Evolutionary conservation across 331 rosid species (phyloP).

Genomic region (Rosa hybrid): DNA sequence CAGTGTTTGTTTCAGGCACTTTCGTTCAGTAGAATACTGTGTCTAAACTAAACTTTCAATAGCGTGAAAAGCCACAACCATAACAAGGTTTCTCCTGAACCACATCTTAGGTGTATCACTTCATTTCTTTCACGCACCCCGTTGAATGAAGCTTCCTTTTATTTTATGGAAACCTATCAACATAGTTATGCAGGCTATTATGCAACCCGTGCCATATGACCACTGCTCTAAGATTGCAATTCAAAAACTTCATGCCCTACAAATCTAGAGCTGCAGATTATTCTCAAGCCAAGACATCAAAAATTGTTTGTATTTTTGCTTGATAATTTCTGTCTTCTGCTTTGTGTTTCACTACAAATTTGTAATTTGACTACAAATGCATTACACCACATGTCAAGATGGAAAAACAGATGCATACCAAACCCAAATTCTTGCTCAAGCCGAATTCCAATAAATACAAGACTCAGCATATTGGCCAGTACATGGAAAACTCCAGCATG

Average conservation of each 20-base stretch:
- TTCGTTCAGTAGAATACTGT: not conserved
- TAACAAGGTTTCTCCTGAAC: not conserved
- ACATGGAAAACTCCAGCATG: conserved; percentile 92
- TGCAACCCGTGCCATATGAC: not conserved
- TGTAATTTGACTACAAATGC: conserved; percentile 1
- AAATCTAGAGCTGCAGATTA: conserved; percentile 3
- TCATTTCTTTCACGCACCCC: not conserved
- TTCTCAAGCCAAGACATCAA: not conserved
- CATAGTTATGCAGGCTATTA: not conserved
- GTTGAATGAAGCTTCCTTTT: not conserved
- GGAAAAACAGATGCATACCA: conserved; percentile 60
- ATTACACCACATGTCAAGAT: conserved; percentile 22
- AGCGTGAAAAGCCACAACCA: not conserved
- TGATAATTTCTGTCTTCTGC: not conserved
- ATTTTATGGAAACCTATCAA: not conserved
- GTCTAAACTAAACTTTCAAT: not conserved
- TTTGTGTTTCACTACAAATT: not conserved
- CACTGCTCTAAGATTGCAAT: not conserved
- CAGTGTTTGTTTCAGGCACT: not conserved
- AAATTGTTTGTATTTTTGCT: not conserved
- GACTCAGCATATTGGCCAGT: conserved; percentile 95
- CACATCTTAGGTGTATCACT: not conserved
- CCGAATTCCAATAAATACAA: conserved; percentile 81
- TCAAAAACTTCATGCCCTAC: not conserved
- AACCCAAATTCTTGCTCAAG: conserved; percentile 98